Base-by-base conservation (phyloP, 75 land plant species). In the Isoetes taiwanensis region DNA sequence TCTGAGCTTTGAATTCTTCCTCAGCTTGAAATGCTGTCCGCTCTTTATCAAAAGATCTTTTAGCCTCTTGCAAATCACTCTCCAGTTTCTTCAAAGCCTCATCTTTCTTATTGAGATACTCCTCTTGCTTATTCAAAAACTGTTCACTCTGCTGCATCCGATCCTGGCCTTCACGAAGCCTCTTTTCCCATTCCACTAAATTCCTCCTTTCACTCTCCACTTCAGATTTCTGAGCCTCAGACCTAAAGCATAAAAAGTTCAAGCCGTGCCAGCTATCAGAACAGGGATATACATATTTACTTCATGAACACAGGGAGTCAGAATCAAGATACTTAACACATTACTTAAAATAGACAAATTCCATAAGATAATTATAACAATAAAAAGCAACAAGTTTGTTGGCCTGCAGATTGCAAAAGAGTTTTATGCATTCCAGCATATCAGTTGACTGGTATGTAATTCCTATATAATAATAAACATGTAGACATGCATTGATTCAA, bases 61-160 rank as follows among this genome's bases (percentile, higher is more conserved):
- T 70, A 20, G 64, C 53, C 27, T 77, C 86, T 28, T 79, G 76
- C 63, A 93, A 41, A 12, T 81, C 86, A 21, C 56, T 71, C 38
- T 78, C 74, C 34, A 76, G 74, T 57, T 79, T 64, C 59, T 73
- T 84, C 24, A 84, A 56, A 4, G 68, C 11, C 41, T 42, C 75
- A 14, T 93, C 95, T 52, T 56, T 63, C 40, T 77, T 72, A 65
- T 81, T 72, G 21, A 70, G 69, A 57, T 69, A 65, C 25, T 79
- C 80, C 62, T 93, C 98, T 38, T 89, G 68, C 65, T 93, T 75
- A 46, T 84, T 84, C 6, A 93, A 78, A 19, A 76, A 68, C 57
- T 80, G 77, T 35, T 78, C 77, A 9, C 77, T 77, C 24, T 84
- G 81, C 41, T 57, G 60, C 30, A 93, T 59, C 64, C 95, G 77